Evolutionary conservation across 345 rosid genomes (phyloP), one percentile per base, ranked within the genome.

Genomic region (Cochlearia excelsa): DNA sequence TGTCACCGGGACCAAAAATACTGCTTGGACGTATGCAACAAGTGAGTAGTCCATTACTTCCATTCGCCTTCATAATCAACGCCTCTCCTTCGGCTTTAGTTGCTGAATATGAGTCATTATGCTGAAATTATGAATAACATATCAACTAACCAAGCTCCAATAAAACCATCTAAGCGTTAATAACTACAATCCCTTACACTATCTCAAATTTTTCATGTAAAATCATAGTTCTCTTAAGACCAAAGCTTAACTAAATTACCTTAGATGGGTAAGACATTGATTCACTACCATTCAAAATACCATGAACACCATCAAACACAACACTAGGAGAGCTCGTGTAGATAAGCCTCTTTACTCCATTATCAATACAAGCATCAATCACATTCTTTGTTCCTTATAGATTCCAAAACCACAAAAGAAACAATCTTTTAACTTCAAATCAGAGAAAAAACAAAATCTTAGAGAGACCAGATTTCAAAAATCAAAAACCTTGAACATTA

Each of bases 251-350:
- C 6, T 41, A n/a, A 43, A 7, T 46, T 70, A 92, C 98, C 86
- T 83, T 76, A 37, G 73, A 40, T 30, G 95, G 80, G 56, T 83
- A 89, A 0, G 91, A 82, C 81, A 86, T 63, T 7, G 89, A 54
- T 73, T 93, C 99, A 41, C 83, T 77, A 11, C 82, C 91, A 7
- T 85, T 80, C 47, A 72, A n/a, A 44, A 80, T 80, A 55, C 79
- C 84, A 53, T 75, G 78, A 37, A 83, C 67, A 30, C 98, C 96
- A 67, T 92, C 95, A 72, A 85, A 86, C 26, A 93, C 91, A 2
- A 93, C 99, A 50, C 99, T 93, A 4, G 99, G 84, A 30, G 97
- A 93, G 66, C 99, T 93, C 5, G 99, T 93, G 71, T 85, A 93
- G 59, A 93, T 85, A 5, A 93, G 85, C 65, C 91, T 86, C 85